These are phyloP conservation scores for Schizochytrium sp. DNA, from an alignment of 108 stramenopile genomes.

Conservation along the genomic window DNA sequence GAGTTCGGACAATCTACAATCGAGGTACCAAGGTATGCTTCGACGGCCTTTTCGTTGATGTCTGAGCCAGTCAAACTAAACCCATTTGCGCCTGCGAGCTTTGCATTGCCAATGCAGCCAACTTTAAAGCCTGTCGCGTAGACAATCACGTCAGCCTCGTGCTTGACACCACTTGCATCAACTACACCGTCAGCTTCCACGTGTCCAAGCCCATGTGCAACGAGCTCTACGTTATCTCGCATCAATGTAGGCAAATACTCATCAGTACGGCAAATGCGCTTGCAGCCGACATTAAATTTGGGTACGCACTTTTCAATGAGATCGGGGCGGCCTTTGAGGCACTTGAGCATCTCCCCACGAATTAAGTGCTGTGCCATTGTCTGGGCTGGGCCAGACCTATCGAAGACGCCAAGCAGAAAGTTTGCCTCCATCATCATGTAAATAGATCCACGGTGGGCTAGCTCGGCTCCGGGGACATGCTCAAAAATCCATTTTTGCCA, in stretches of 20 bases:
- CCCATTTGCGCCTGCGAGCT: not conserved
- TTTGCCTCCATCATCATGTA: slow-evolving; percentile 36
- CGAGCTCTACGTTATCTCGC: slow-evolving; percentile 35
- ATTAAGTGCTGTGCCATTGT: slow-evolving; percentile 14
- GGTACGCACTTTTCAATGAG: slow-evolving; percentile 55
- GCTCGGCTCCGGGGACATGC: slow-evolving; percentile 45
- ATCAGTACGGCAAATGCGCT: slow-evolving; percentile 54
- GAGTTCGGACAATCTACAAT: slow-evolving; percentile 20
- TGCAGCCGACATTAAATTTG: slow-evolving; percentile 50
- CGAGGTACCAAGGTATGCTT: slow-evolving; percentile 38
- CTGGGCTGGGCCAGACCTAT: slow-evolving; percentile 47
- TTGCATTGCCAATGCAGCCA: slow-evolving; percentile 7
- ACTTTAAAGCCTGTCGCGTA: slow-evolving; percentile 47
- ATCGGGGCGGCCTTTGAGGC: not conserved
- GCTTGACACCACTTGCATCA: slow-evolving; percentile 36
- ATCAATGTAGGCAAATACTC: slow-evolving; percentile 24
- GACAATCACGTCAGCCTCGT: slow-evolving; percentile 43
- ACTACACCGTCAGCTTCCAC: slow-evolving; percentile 37
- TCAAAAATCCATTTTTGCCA: slow-evolving; percentile 30
- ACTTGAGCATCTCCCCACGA: not conserved
- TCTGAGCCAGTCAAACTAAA: not conserved
- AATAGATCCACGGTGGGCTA: slow-evolving; percentile 3
- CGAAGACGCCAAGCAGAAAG: slow-evolving; percentile 61
- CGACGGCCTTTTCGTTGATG: not conserved
- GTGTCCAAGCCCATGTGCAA: not conserved